These are phyloP conservation scores for Agrocybe pediades DNA, from an alignment of 768 basidiomycete species.

Conservation along the genomic window DNA sequence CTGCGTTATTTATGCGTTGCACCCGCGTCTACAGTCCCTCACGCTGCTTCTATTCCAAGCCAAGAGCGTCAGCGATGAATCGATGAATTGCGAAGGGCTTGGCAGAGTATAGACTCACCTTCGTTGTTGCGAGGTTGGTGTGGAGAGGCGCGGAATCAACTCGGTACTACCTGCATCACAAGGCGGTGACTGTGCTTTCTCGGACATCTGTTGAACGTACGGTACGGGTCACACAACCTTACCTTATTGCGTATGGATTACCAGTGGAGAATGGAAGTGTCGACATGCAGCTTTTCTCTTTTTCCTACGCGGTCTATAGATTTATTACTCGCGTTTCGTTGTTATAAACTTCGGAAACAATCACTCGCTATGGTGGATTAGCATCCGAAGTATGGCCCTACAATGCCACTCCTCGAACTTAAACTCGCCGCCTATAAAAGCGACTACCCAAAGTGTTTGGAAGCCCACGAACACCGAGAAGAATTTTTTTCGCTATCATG, in stretches of 20 bases:
- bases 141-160: constrained; percentile 13
- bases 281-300: too few species aligned
- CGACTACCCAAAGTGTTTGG: not conserved
- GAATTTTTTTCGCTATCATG: constrained; percentile 8
- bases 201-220: not conserved
- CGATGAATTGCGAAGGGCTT: not conserved
- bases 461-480: not conserved
- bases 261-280: too few species aligned
- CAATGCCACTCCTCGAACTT: too few species aligned
- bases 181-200: not conserved
- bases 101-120: not conserved
- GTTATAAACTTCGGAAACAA: constrained; percentile 14
- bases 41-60: not conserved
- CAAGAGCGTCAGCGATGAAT: too few species aligned
- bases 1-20: constrained; percentile 22
- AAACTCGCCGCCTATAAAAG: not conserved
- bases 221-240: too few species aligned
- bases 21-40: not conserved
- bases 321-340: too few species aligned
- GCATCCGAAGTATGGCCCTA: constrained; percentile 13
- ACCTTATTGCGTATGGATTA: too few species aligned
- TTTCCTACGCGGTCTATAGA: too few species aligned
- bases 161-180: constrained; percentile 18
- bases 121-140: not conserved
- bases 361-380: not conserved